Evolutionary conservation across 306 rosid genomes (phyloP).

Genomic region (Echinosophora koreensis): DNA sequence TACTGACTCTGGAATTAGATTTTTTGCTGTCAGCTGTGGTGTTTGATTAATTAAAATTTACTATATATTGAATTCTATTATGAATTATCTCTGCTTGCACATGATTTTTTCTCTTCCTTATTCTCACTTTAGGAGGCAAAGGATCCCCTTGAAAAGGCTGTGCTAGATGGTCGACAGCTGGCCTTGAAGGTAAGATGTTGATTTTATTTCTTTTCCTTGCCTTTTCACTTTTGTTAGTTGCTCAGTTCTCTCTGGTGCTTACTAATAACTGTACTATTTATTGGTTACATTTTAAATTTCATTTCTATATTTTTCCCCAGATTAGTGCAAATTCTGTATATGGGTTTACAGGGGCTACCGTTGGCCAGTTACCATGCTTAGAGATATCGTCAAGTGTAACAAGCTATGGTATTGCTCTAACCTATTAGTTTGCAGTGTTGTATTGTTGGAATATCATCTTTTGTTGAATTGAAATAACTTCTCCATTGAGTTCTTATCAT

Average conservation of each 20-base stretch:
- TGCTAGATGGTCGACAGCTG: slow-evolving; percentile 93
- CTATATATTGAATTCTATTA: slow-evolving; percentile 23
- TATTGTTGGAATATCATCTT: slow-evolving; percentile 2
- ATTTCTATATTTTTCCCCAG: slow-evolving; percentile 56
- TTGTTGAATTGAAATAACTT: slow-evolving; percentile 35
- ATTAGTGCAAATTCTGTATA: slow-evolving; percentile 98
- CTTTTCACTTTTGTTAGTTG: slow-evolving; percentile 24
- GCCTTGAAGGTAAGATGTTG: slow-evolving; percentile 76
- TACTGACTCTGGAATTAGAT: slow-evolving; percentile 3
- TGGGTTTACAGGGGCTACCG: slow-evolving; percentile 97
- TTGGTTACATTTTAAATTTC: slow-evolving; percentile 34
- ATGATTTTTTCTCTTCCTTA: slow-evolving; percentile 33
- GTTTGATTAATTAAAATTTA: slow-evolving; percentile 26
- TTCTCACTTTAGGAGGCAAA: slow-evolving; percentile 73
- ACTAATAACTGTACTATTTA: slow-evolving; percentile 17
- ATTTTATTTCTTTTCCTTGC: slow-evolving; percentile 21
- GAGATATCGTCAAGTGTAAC: slow-evolving; percentile 99
- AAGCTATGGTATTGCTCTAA: slow-evolving; percentile 83
- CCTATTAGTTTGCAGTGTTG: slow-evolving; percentile 22
- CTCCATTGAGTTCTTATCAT: slow-evolving; percentile 40
- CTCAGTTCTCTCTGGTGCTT: slow-evolving; percentile 1
- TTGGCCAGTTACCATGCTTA: slow-evolving; percentile 93
- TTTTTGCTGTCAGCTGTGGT: slow-evolving; percentile 35
- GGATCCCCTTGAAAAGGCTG: slow-evolving; percentile 97
- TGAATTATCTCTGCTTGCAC: slow-evolving; percentile 35